Evolutionary conservation across 176 grass and related monocot species (phyloP).

Genomic region (Hyparrhenia diplandra): DNA sequence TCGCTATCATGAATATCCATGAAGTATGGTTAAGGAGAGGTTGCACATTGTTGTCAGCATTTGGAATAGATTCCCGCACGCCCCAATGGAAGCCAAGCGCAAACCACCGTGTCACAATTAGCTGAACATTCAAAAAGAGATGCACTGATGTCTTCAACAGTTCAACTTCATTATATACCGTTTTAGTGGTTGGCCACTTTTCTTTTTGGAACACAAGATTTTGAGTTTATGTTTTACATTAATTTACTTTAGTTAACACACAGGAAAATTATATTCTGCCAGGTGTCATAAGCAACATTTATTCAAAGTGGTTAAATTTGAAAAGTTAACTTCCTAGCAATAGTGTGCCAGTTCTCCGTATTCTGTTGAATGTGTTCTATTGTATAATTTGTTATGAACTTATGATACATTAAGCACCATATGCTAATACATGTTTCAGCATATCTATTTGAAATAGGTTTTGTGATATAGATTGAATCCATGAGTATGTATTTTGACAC

Average conservation of each 20-base stretch:
- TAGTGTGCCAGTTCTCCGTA: not conserved
- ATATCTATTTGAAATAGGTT: not conserved
- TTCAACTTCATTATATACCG: no score
- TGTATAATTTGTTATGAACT: not conserved
- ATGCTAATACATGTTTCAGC: not conserved
- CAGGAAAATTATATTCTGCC: not conserved
- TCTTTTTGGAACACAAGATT: not conserved
- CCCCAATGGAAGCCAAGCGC: no score
- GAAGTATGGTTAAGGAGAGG: no score
- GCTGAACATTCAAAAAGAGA: no score
- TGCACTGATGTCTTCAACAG: no score
- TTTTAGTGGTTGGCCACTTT: not conserved
- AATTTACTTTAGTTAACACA: not conserved
- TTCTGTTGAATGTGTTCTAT: not conserved
- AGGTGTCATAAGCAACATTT: not conserved
- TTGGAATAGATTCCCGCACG: no score
- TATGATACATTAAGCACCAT: not conserved
- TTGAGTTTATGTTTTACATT: not conserved
- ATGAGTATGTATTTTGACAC: constrained; percentile 19
- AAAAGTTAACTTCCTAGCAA: not conserved
- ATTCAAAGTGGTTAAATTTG: not conserved
- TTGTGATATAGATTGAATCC: not conserved
- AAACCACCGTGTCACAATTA: no score
- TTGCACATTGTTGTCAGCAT: no score
- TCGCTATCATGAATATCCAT: no score